Evolutionary conservation across 169 alveolate species (phyloP), one percentile per base, ranked within the genome.

Genomic region (Plasmodium reichenowi): DNA sequence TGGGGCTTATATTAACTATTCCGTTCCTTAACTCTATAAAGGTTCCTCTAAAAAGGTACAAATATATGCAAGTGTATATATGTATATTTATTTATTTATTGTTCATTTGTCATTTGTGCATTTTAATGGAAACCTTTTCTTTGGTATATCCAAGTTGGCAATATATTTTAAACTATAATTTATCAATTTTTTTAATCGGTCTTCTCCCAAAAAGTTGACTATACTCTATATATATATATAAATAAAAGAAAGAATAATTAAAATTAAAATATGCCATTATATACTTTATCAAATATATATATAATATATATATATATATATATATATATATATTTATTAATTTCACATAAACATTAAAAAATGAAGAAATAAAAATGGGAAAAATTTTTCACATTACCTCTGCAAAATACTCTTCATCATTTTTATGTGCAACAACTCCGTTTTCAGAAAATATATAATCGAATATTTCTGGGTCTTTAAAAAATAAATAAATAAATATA

Each of bases 21-120:
- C 99, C 99, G 17, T 96, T 97, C 71, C 99, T 94, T 56, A 93
- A 95, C 75, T 98, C 99, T 54, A 98, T 94, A 89, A 98, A 98
- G 9, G 98, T 97, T 12, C 99, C 99, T 87, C 97, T 94, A 78
- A 48, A 66, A 60, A 6, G 7, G 56, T 9, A 22, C 22, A 32
- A 32, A 32, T 32, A 38, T 52, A 12, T 38, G 12, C 9, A 47
- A 52, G 17, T 20, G 8, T 47, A 43, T n/a, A 3, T 29, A 62
- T 32, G 9, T 32, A 32, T 9, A 10, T 26, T 26, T 89, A 29
- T 13, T 15, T 26, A 56, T 89, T 32, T 32, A 32, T 32, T 32
- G 45, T 32, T 32, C 9, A 32, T 56, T 2, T 72, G 1, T 32
- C 9, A 32, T 32, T 32, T 32, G 9, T 32, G 8, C 9, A 32